phyloP scores from a whole-genome alignment of 345 rosid genomes.

The Acer yangbiense region DNA sequence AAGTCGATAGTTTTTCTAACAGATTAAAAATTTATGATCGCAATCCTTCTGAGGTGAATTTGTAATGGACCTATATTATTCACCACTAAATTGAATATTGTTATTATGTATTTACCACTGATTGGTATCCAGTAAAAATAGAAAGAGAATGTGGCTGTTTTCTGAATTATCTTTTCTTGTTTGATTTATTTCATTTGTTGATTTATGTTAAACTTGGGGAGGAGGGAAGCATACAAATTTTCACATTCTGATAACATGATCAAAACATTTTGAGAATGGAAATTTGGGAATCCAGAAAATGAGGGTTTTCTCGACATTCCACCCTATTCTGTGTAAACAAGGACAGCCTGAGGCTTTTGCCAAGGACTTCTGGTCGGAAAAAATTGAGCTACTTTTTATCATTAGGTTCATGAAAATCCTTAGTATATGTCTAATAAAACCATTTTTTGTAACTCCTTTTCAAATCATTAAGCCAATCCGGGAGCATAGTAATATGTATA shows the following conservation, averaged over 20 bases:
- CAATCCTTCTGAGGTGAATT: neutral
- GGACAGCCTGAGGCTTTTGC: neutral
- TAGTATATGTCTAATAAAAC: neutral
- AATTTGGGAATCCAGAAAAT: neutral
- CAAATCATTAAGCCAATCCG: neutral
- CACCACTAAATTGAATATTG: neutral
- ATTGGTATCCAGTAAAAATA: neutral
- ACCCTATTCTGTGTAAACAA: neutral
- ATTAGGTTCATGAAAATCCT: neutral
- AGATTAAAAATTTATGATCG: neutral
- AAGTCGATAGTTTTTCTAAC: neutral
- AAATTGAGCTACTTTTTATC: neutral
- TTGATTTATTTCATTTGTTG: neutral
- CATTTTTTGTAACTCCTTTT: neutral
- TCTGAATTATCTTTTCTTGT: slow-evolving; percentile 1
- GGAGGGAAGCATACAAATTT: neutral
- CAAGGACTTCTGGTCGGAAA: neutral
- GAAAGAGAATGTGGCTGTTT: neutral
- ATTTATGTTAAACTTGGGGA: slow-evolving; percentile 1
- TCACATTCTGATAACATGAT: neutral
- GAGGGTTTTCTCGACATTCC: neutral
- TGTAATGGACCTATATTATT: neutral
- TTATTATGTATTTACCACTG: neutral
- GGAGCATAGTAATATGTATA: neutral
- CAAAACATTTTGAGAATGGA: neutral